Base-by-base conservation (phyloP, 2,329 filamentous ascomycete species). In the Dothideomycetidae sp. region DNA sequence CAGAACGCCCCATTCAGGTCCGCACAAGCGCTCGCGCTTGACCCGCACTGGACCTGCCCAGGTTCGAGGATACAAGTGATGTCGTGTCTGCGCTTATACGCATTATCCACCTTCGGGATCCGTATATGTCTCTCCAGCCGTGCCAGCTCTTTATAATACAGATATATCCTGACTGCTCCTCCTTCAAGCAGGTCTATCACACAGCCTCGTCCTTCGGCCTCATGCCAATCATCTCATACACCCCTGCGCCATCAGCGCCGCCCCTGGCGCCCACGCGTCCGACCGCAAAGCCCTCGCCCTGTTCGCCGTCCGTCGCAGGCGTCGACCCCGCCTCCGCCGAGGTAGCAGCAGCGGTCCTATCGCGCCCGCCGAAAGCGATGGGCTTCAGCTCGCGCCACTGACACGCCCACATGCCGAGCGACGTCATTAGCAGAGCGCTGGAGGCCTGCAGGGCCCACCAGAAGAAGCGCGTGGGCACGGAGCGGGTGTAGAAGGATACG, bases 351-450 rank as follows among this genome's bases (percentile, higher is more conserved):
- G 44, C 45, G 7, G 40, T 46, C 42, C 53, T 53, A 5, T 51
- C 49, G 31, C 60, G 64, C 2, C 78, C 78, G 13, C 84, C 84
- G 53, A 96, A 94, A 42, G 73, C 78, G 49, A 96, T 92, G 9
- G 90, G 88, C 51, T 75, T 71, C 39, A 98, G 63, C 60, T 98
- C 90, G 43, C 88, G 71, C 67, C 85, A 92, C 52, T 78, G 83
- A 55, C 88, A 96, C 3, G 78, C 82, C 82, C 88, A 96, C 26
- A 92, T 78, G 3, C 83, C 86, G 2, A 90, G 64, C 32, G 66
- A 72, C 5, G 68, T 73, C 75, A 81, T 81, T 26, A 80, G 53
- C 1, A 60, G 61, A 4, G 71, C 67, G 46, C 73, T 79, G 29
- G 64, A 64, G 33, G 67, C 57, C 52, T 81, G 76, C 1, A 81